phyloP scores from a whole-genome alignment of 1,284 basidiomycete genomes.

The Malassezia slooffiae region DNA sequence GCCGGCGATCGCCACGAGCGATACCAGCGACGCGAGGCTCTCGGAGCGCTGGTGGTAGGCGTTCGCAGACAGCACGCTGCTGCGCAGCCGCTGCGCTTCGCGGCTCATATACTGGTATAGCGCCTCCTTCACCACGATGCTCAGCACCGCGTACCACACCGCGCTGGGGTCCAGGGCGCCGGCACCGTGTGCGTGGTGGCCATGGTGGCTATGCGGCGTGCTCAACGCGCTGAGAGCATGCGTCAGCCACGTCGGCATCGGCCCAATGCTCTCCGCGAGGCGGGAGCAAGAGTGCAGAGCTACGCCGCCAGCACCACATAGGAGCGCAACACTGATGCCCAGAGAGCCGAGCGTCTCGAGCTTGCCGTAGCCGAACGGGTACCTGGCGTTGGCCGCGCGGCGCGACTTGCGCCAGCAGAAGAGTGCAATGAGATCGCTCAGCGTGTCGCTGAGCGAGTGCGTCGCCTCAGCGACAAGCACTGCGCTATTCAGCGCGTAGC shows the following conservation, averaged over 20 bases:
- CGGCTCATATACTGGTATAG: conserved; percentile 56
- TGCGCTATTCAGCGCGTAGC: conserved; percentile 59
- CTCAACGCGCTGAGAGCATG: conserved; percentile 55
- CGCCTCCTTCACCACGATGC: conserved; percentile 80
- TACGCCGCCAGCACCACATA: conserved; percentile 76
- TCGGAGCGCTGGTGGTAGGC: conserved; percentile 75
- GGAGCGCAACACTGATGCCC: conserved; percentile 66
- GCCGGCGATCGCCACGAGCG: conserved; percentile 50
- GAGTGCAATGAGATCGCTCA: conserved; percentile 85
- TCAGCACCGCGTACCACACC: conserved; percentile 81
- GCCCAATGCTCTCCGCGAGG: conserved; percentile 58
- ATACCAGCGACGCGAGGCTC: conserved; percentile 47
- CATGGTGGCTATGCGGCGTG: conserved; percentile 54
- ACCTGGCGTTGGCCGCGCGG: conserved; percentile 61
- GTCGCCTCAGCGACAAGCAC: conserved; percentile 87
- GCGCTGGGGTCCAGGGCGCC: conserved; percentile 66
- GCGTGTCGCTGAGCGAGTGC: conserved; percentile 73
- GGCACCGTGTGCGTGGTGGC: no score
- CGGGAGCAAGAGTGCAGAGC: conserved; percentile 79
- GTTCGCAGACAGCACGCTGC: conserved; percentile 60
- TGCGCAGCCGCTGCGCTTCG: conserved; percentile 79
- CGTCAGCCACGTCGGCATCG: conserved; percentile 18
- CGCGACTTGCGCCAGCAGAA: conserved; percentile 81
- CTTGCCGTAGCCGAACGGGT: conserved; percentile 77
- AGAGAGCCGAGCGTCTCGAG: conserved; percentile 86